These are phyloP conservation scores for Papiliotrema nemorosa DNA, from an alignment of 1,284 basidiomycete genomes.

Conservation along the genomic window DNA sequence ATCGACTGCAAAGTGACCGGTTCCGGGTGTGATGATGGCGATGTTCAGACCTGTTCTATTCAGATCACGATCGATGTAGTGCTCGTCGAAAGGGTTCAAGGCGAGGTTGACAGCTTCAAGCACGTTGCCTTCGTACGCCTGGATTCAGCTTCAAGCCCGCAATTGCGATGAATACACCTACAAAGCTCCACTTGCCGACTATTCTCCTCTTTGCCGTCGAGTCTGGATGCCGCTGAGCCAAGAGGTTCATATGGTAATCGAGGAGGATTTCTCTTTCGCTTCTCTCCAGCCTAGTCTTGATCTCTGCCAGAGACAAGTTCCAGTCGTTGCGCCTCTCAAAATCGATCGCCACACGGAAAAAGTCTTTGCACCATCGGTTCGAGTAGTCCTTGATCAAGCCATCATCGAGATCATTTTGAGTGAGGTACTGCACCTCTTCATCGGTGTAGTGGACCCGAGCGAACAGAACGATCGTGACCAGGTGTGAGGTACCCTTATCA, in stretches of 20 bases:
- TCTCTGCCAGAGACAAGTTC: constrained; percentile 75
- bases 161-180: constrained; percentile 16
- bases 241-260: constrained; percentile 65
- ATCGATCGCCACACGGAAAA: constrained; percentile 91
- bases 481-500: constrained; percentile 81
- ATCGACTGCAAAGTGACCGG: constrained; percentile 88
- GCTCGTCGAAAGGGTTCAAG: constrained; percentile 88
- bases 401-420: constrained; percentile 49
- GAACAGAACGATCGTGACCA: constrained; percentile 89
- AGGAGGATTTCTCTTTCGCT: constrained; percentile 84
- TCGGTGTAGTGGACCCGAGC: constrained; percentile 89
- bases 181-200: constrained; percentile 48
- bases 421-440: constrained; percentile 67
- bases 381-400: constrained; percentile 69
- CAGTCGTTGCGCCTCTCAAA: constrained; percentile 83
- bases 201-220: constrained; percentile 37
- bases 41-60: constrained; percentile 85
- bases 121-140: constrained; percentile 91
- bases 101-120: constrained; percentile 92
- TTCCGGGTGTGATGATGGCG: constrained; percentile 87
- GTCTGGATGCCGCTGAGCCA: constrained; percentile 21
- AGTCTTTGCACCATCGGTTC: constrained; percentile 85
- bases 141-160: constrained; percentile 30
- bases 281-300: constrained; percentile 83
- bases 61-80: constrained; percentile 93